phyloP scores from a whole-genome alignment of 1,284 basidiomycete species.

The Hypsizygus ulmarius region DNA sequence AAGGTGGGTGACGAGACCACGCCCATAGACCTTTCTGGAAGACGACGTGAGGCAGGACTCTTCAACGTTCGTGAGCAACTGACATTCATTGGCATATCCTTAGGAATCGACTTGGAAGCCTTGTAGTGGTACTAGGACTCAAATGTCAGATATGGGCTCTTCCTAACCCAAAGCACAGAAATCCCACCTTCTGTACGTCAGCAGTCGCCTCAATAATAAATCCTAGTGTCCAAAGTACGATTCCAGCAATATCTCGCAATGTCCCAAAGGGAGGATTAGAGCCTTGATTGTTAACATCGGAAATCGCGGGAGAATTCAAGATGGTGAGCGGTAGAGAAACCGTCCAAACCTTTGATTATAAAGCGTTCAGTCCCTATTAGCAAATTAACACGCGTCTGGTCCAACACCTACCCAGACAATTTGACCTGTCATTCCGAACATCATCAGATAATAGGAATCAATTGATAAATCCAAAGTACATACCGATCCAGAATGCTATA shows the following conservation, averaged over 20 bases:
- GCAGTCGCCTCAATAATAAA: conserved; percentile 59
- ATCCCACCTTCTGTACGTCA: conserved; percentile 62
- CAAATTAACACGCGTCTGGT: too few species aligned
- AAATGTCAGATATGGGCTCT: not conserved
- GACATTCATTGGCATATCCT: conserved; percentile 49
- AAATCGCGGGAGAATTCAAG: conserved; percentile 66
- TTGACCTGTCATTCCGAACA: conserved; percentile 36
- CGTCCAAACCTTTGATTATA: conserved; percentile 62
- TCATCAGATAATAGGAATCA: not conserved
- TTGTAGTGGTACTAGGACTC: conserved; percentile 55
- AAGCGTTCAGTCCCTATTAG: too few species aligned
- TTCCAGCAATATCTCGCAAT: conserved; percentile 63
- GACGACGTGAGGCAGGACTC: not conserved
- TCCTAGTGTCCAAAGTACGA: conserved; percentile 65
- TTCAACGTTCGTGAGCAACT: conserved; percentile 11
- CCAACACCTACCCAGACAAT: conserved; percentile 47
- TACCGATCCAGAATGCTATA: conserved; percentile 53
- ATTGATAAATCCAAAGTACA: conserved; percentile 7
- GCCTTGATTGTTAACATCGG: conserved; percentile 40
- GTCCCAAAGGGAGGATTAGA: conserved; percentile 59
- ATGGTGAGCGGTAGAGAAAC: conserved; percentile 66
- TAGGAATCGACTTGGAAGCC: conserved; percentile 48
- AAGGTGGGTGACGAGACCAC: conserved; percentile 71
- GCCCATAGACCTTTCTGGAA: conserved; percentile 50
- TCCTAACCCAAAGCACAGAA: too few species aligned